phyloP scores from a whole-genome alignment of 208 protist genomes.

The Perkinsela sp. region DNA sequence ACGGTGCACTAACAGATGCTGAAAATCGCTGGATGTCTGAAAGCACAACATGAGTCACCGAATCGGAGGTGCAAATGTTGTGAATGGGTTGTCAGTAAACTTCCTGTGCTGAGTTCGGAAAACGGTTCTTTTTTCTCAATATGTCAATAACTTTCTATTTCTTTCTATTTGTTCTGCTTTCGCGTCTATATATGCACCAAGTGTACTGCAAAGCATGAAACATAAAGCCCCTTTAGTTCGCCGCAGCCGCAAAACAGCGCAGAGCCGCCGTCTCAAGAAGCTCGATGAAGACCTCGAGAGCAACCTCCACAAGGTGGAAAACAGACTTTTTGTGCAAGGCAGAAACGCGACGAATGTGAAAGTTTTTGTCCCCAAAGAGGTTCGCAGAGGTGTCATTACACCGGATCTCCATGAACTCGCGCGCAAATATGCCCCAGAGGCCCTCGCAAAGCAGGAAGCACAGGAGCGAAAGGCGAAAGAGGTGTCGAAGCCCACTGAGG shows the following conservation, averaged over 20 bases:
- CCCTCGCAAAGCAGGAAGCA: background rate
- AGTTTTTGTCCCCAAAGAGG: background rate
- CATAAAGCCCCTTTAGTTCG: background rate
- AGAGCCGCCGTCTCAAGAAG: background rate
- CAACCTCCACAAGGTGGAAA: background rate
- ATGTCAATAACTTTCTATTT: too few relatives aligned
- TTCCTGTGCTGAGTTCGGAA: too few relatives aligned
- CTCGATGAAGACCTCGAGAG: background rate
- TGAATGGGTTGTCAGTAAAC: too few relatives aligned
- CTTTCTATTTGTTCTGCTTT: too few relatives aligned
- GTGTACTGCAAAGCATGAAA: too few relatives aligned
- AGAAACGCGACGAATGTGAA: background rate
- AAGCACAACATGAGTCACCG: too few relatives aligned
- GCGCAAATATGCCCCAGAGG: background rate
- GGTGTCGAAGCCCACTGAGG: background rate
- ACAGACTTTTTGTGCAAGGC: background rate
- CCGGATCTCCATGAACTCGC: background rate
- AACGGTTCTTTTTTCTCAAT: too few relatives aligned
- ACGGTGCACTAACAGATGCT: background rate
- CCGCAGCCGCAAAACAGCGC: background rate
- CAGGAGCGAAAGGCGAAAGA: too few relatives aligned
- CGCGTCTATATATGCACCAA: too few relatives aligned
- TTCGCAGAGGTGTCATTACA: background rate
- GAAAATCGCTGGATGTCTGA: background rate
- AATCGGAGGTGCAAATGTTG: too few relatives aligned